Percentiles rank a stretch among this genome's conserved stretches.
These are phyloP conservation scores for Botrytis deweyae DNA, from an alignment of 2,329 filamentous ascomycete species.

Conservation along the genomic window DNA sequence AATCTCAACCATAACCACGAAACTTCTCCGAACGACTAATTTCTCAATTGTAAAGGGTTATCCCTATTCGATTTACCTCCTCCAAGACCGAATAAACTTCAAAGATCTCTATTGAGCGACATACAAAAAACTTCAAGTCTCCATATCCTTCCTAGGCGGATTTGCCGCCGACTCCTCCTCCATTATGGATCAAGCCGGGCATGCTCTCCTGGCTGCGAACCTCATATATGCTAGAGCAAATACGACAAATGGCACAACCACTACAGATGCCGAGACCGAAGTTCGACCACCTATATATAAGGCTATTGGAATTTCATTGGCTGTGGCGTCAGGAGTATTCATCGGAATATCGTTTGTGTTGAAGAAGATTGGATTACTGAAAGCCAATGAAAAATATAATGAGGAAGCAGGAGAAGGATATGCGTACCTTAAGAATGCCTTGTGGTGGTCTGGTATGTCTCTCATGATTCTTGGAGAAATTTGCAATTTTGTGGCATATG, in stretches of 20 bases:
- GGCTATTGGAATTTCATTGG: slow-evolving; percentile 79
- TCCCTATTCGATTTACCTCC: background rate
- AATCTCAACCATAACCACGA: slow-evolving; percentile 7
- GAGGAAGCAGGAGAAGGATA: slow-evolving; percentile 96
- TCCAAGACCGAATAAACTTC: slow-evolving; percentile 1
- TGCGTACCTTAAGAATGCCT: slow-evolving; percentile 91
- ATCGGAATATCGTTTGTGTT: slow-evolving; percentile 94
- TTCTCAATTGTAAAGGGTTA: background rate
- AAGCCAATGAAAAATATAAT: slow-evolving; percentile 93
- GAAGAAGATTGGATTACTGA: slow-evolving; percentile 89
- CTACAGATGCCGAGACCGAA: slow-evolving; percentile 29
- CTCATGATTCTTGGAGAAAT: slow-evolving; percentile 96
- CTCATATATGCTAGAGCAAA: slow-evolving; percentile 48
- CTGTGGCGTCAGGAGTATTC: slow-evolving; percentile 83
- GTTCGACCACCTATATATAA: slow-evolving; percentile 60
- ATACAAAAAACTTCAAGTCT: slow-evolving; percentile 12
- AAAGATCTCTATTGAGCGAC: slow-evolving; percentile 10
- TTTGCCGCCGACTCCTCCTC: slow-evolving; percentile 26
- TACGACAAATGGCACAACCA: slow-evolving; percentile 36
- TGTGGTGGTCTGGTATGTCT: slow-evolving; percentile 95
- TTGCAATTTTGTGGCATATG: slow-evolving; percentile 96
- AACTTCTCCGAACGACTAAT: background rate
- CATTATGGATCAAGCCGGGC: slow-evolving; percentile 43
- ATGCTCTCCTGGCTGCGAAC: slow-evolving; percentile 43
- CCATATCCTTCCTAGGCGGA: slow-evolving; percentile 12